phyloP scores from a whole-genome alignment of 768 basidiomycete species.

The Russula sp. region DNA sequence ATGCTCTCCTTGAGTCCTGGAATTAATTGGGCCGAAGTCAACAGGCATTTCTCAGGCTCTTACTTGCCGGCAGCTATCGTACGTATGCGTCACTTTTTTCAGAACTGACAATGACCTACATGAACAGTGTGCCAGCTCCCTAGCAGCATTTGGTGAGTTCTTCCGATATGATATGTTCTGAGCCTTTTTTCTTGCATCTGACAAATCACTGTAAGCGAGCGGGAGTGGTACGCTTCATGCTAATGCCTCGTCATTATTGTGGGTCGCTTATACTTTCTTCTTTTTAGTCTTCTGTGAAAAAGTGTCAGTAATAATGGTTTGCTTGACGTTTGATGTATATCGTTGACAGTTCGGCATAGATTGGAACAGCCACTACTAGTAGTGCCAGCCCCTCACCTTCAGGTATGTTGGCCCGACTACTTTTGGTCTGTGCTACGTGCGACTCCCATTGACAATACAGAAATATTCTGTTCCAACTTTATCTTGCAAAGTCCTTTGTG shows the following conservation, averaged over 20 bases:
- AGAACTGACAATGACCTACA: not conserved
- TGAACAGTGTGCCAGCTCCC: not conserved
- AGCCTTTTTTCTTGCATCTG: not conserved
- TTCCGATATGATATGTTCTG: not conserved
- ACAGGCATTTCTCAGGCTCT: not conserved
- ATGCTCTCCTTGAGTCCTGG: not conserved
- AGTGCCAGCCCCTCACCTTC: too few species aligned
- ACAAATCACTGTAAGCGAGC: not conserved
- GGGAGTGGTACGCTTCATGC: not conserved
- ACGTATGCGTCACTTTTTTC: not conserved
- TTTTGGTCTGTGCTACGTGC: not conserved
- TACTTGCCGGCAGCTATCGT: not conserved
- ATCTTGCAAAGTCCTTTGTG: not conserved
- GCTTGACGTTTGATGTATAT: not conserved
- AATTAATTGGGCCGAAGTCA: not conserved
- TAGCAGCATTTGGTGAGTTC: slow-evolving; percentile 1
- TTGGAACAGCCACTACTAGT: not conserved
- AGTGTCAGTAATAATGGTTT: not conserved
- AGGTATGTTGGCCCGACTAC: not conserved
- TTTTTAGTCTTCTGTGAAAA: not conserved
- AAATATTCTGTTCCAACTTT: not conserved
- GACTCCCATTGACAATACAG: not conserved
- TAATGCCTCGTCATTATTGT: not conserved
- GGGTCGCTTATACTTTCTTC: not conserved
- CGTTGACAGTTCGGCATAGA: not conserved